Percentiles rank a stretch among this genome's conserved stretches.
phyloP scores from a whole-genome alignment of 495 filamentous ascomycete genomes.

The Aspergillus sparsus region DNA sequence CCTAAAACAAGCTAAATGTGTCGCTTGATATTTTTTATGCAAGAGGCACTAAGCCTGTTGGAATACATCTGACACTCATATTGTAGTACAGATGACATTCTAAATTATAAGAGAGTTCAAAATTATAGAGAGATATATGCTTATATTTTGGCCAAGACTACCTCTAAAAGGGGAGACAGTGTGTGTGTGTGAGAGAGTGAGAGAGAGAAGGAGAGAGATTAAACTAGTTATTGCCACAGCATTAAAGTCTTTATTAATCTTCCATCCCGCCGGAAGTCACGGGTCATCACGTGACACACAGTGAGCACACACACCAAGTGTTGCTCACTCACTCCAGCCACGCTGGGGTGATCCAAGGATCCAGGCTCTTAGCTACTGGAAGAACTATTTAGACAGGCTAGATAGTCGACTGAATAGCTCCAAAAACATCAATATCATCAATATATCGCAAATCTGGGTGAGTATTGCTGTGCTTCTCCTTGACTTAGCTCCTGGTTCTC shows the following conservation, averaged over 20 bases:
- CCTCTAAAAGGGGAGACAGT: too few relatives aligned
- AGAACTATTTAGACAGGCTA: constrained; percentile 6
- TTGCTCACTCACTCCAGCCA: constrained; percentile 18
- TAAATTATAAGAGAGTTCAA: too few relatives aligned
- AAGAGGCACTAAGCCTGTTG: too few relatives aligned
- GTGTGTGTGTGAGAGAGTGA: too few relatives aligned
- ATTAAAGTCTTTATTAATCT: neutral
- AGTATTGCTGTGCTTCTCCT: constrained; percentile 10
- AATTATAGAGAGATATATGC: too few relatives aligned
- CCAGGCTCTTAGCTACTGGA: constrained; percentile 3
- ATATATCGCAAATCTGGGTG: constrained; percentile 2
- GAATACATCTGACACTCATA: too few relatives aligned
- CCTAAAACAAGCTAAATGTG: too few relatives aligned
- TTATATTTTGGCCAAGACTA: too few relatives aligned
- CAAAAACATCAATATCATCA: neutral
- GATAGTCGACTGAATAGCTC: neutral
- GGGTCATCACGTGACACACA: constrained; percentile 15
- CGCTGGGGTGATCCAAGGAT: constrained; percentile 1
- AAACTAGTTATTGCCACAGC: constrained; percentile 18
- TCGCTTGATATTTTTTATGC: too few relatives aligned
- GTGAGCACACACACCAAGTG: constrained; percentile 13
- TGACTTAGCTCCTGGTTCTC: neutral
- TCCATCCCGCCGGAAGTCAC: constrained; percentile 5
- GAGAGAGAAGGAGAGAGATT: too few relatives aligned
- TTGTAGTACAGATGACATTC: too few relatives aligned